Percentiles rank a stretch among this genome's conserved stretches.
phyloP scores from a whole-genome alignment of 495 filamentous ascomycete species.

The Bombardia bombarda region DNA sequence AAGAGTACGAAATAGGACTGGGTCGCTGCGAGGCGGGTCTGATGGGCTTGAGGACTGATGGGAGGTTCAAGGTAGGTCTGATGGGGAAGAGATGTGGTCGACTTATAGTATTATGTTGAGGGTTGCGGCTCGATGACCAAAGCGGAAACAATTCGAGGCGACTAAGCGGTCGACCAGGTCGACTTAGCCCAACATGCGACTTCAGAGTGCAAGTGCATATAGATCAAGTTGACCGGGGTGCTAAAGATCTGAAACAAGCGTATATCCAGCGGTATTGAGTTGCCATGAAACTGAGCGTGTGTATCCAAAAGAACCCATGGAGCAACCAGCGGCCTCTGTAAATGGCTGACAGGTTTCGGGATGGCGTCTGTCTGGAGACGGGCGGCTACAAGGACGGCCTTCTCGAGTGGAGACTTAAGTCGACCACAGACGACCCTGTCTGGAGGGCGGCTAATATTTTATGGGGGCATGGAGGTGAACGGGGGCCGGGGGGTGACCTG shows the following conservation, averaged over 20 bases:
- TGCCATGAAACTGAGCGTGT: conserved; percentile 41
- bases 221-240: conserved; percentile 6
- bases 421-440: conserved; percentile 11
- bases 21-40: conserved; percentile 20
- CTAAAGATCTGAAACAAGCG: conserved; percentile 39
- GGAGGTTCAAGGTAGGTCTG: conserved; percentile 18
- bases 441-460: conserved; percentile 35
- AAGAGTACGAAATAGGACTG: conserved; percentile 14
- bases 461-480: conserved; percentile 6
- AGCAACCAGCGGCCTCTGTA: conserved; percentile 30
- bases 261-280: conserved; percentile 26
- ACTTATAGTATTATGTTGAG: conserved; percentile 22
- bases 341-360: conserved; percentile 38
- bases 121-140: conserved; percentile 12
- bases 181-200: conserved; percentile 6
- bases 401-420: conserved; percentile 14
- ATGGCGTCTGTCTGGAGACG: conserved; percentile 44
- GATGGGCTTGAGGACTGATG: conserved; percentile 22
- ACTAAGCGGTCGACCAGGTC: conserved; percentile 6
- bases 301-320: conserved; percentile 39
- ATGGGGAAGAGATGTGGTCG: conserved; percentile 16
- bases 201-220: too few species aligned
- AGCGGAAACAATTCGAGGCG: conserved; percentile 11
- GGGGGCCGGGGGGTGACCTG: too few species aligned
- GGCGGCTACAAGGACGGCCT: conserved; percentile 37